Evolutionary conservation across 352 stramenopile species (phyloP).

Genomic region (Phytophthora chlamydospora): DNA sequence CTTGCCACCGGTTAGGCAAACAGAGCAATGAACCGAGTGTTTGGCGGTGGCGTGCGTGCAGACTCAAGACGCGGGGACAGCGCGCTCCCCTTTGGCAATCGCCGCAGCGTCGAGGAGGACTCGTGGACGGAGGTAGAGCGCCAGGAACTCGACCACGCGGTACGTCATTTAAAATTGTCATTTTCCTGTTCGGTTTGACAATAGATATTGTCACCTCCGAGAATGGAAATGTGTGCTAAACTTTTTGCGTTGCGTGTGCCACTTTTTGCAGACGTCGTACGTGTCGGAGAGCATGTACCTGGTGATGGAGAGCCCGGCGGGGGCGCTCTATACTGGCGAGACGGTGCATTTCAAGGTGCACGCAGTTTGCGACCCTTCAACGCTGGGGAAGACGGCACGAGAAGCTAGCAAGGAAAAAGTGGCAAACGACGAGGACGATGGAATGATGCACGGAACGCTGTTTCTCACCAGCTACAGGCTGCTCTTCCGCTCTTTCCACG

Average conservation of each 20-base stretch:
- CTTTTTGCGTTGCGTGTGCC: background rate
- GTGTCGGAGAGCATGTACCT: constrained; percentile 85
- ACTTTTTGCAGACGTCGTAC: constrained; percentile 61
- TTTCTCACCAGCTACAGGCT: constrained; percentile 79
- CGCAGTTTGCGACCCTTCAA: constrained; percentile 68
- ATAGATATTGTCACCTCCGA: constrained; percentile 3
- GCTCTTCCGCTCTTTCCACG: constrained; percentile 78
- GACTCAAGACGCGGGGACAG: constrained; percentile 12
- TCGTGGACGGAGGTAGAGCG: constrained; percentile 86
- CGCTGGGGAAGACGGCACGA: constrained; percentile 39
- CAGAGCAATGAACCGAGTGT: constrained; percentile 21
- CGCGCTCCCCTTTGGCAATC: constrained; percentile 11
- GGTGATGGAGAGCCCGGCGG: constrained; percentile 70
- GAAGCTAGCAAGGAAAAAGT: constrained; percentile 28
- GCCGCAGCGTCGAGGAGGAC: constrained; percentile 66
- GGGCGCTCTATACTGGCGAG: constrained; percentile 64
- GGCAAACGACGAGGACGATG: constrained; percentile 13
- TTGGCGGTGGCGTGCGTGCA: constrained; percentile 2
- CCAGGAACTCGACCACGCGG: constrained; percentile 79
- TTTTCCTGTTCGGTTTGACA: constrained; percentile 10
- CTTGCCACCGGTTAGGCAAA: background rate
- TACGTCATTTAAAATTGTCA: constrained; percentile 28
- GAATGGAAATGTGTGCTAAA: constrained; percentile 1
- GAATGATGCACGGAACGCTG: constrained; percentile 64
- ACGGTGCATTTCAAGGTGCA: constrained; percentile 77